phyloP scores from a whole-genome alignment of 2,329 filamentous ascomycete genomes.

The Cordyceps javanica region DNA sequence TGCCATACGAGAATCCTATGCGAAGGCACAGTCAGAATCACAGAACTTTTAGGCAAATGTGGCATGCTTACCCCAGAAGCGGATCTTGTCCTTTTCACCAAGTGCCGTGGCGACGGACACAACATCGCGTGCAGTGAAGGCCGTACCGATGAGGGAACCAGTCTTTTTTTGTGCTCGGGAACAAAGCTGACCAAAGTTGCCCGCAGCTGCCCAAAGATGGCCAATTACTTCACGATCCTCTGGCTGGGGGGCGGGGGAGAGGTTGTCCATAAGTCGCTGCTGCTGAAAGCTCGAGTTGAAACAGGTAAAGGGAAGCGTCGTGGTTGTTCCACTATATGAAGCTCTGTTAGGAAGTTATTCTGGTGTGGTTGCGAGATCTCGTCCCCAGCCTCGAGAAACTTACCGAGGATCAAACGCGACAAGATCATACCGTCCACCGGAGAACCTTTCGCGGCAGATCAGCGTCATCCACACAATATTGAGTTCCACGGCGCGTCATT shows the following conservation, averaged over 20 bases:
- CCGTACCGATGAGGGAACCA: constrained; percentile 24
- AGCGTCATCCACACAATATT: background rate
- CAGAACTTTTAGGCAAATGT: background rate
- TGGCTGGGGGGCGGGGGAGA: background rate
- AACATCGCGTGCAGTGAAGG: constrained; percentile 30
- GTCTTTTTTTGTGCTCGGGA: constrained; percentile 16
- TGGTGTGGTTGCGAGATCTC: no score
- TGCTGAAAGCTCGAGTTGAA: constrained; percentile 11
- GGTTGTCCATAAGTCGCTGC: background rate
- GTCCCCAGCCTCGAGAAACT: background rate
- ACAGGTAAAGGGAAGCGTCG: constrained; percentile 19
- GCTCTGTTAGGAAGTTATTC: background rate
- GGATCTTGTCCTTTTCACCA: constrained; percentile 23
- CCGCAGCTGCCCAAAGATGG: constrained; percentile 15
- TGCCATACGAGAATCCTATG: constrained; percentile 32
- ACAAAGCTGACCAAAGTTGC: constrained; percentile 20
- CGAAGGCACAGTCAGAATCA: background rate
- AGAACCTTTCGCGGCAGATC: constrained; percentile 16
- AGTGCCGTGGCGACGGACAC: constrained; percentile 30
- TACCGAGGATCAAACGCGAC: constrained; percentile 24
- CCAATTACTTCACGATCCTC: constrained; percentile 15
- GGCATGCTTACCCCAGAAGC: constrained; percentile 26
- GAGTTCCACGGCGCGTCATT: accelerated
- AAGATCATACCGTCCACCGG: constrained; percentile 22
- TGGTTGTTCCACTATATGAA: constrained; percentile 16